Conservation (phyloP, 2,329 filamentous ascomycete genomes). For the Aspergillus versicolor region DNA sequence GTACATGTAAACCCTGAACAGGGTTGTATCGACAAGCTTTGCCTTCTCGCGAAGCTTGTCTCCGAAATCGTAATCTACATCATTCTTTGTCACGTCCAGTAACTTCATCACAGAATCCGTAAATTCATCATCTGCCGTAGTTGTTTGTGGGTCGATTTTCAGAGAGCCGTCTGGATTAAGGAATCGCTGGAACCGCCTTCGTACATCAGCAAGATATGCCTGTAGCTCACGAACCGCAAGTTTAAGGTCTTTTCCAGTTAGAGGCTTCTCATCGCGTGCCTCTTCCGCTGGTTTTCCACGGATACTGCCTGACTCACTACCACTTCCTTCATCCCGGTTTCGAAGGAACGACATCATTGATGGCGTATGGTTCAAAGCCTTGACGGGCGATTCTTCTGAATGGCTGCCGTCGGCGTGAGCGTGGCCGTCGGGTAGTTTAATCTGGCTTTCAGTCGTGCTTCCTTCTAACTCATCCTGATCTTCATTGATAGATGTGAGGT, state of each 20-base stretch:
- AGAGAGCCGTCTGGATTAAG: slow-evolving; percentile 58
- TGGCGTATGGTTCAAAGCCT: slow-evolving; percentile 31
- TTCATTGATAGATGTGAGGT: slow-evolving; percentile 64
- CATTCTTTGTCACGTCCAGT: slow-evolving; percentile 51
- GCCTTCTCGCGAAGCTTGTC: slow-evolving; percentile 73
- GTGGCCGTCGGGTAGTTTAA: slow-evolving; percentile 30
- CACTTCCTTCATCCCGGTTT: slow-evolving; percentile 36
- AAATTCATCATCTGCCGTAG: slow-evolving; percentile 39
- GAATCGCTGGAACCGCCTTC: slow-evolving; percentile 62
- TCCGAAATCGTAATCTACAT: slow-evolving; percentile 60
- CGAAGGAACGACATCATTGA: slow-evolving; percentile 41
- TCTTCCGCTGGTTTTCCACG: slow-evolving; percentile 34
- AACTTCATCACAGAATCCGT: slow-evolving; percentile 47
- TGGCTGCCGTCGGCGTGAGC: slow-evolving; percentile 23
- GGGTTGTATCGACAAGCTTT: slow-evolving; percentile 83
- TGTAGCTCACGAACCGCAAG: slow-evolving; percentile 79
- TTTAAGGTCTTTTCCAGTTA: slow-evolving; percentile 78
- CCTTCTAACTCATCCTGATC: slow-evolving; percentile 42
- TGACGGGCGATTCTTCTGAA: slow-evolving; percentile 27
- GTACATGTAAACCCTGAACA: slow-evolving; percentile 95
- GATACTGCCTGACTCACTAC: slow-evolving; percentile 41
- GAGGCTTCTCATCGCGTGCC: slow-evolving; percentile 25
- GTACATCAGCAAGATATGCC: slow-evolving; percentile 83
- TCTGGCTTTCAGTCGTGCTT: slow-evolving; percentile 20
- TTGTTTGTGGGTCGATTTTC: slow-evolving; percentile 32